Evolutionary conservation across 75 land plant species (phyloP), one percentile per base, ranked within the genome.

Genomic region (Selaginella tamariscina): DNA sequence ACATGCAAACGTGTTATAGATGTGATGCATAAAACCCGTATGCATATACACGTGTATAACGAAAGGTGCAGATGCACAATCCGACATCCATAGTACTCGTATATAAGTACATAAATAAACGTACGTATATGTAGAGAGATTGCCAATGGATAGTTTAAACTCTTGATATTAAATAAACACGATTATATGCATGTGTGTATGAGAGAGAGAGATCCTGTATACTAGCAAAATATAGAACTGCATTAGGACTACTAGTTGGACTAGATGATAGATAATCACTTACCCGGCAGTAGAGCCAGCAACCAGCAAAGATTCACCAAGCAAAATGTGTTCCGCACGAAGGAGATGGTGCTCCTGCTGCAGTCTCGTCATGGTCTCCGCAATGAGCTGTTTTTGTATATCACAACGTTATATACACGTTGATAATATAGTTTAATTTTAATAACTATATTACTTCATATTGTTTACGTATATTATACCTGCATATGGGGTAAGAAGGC

Each of bases 211-310:
- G n/a, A n/a, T n/a, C n/a, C n/a, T n/a, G n/a, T n/a, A n/a, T n/a
- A n/a, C n/a, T n/a, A n/a, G n/a, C n/a, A n/a, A n/a, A n/a, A n/a
- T n/a, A n/a, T n/a, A n/a, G n/a, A n/a, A n/a, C n/a, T n/a, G n/a
- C n/a, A n/a, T n/a, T n/a, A n/a, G n/a, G n/a, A n/a, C n/a, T n/a
- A n/a, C n/a, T n/a, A n/a, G n/a, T n/a, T n/a, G n/a, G n/a, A n/a
- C n/a, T n/a, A n/a, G n/a, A n/a, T n/a, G n/a, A n/a, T n/a, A n/a
- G n/a, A n/a, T n/a, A n/a, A n/a, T n/a, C n/a, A 73, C 54, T 68
- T 90, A 95, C 99, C 97, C 99, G 63, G 87, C 87, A 76, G 87
- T 79, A 73, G 92, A 88, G 27, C 97, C 88, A 80, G 88, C 87
- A 9, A 95, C 63, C 67, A 95, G 83, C 70, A 88, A 86, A 29